Evolutionary conservation across 805 yeast species (phyloP).

Genomic region (Candida qinlingensis): DNA sequence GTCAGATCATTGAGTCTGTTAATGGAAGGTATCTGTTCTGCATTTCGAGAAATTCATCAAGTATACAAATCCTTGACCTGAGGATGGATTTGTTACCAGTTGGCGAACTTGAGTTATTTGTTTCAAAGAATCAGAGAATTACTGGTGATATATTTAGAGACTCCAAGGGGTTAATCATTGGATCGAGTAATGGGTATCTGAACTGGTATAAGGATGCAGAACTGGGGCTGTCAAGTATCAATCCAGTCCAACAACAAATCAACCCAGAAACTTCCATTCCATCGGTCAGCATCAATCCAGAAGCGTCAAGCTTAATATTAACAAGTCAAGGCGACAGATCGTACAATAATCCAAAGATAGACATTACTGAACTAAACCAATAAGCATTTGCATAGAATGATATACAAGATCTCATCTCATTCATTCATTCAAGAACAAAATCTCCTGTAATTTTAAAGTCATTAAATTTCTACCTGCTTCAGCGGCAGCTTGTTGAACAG

Average conservation of each 20-base stretch:
- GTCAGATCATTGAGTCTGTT: constrained; percentile 30
- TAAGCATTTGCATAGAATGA: not conserved
- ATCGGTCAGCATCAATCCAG: constrained; percentile 12
- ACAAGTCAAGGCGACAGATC: constrained; percentile 18
- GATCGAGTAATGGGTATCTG: constrained; percentile 19
- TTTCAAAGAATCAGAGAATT: constrained; percentile 20
- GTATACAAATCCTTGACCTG: constrained; percentile 30
- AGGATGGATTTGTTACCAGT: constrained; percentile 25
- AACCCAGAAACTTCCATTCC: constrained; percentile 10
- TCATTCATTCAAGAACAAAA: constrained; percentile 23
- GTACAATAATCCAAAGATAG: constrained; percentile 7
- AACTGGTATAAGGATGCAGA: constrained; percentile 23
- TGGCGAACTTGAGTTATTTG: constrained; percentile 8
- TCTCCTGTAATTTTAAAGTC: constrained; percentile 23
- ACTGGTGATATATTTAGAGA: constrained; percentile 18
- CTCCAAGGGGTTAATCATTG: constrained; percentile 26
- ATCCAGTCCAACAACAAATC: not conserved
- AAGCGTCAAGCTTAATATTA: constrained; percentile 14
- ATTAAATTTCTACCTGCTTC: constrained; percentile 21
- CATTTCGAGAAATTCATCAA: constrained; percentile 25
- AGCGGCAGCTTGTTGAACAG: constrained; percentile 14
- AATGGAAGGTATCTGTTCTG: constrained; percentile 33
- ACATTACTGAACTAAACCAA: constrained; percentile 2
- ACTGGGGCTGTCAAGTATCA: constrained; percentile 10
- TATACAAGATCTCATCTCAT: no score